Evolutionary conservation across 345 rosid species (phyloP), one percentile per base, ranked within the genome.

Genomic region (Anastatica hierochuntica): DNA sequence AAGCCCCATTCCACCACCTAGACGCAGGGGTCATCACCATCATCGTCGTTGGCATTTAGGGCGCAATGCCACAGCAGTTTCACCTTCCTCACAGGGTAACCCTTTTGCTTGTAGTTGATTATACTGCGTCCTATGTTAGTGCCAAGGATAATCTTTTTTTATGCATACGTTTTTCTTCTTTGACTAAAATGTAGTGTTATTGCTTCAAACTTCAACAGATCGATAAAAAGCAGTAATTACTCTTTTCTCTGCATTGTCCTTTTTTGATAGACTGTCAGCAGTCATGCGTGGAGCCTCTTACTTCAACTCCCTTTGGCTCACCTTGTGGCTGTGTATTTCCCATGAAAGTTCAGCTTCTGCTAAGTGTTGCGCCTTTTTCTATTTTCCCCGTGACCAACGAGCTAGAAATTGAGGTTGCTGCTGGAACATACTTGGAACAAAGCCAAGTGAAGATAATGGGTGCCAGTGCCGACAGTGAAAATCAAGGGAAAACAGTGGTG

Each of bases 381-480:
- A 74, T 94, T 69, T 94, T 94, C 63, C 97, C 97, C 20, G 83
- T 84, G 18, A 80, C 82, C 81, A 76, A 68, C 67, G 84, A 85
- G 77, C 81, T 94, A 53, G 99, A 88, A 78, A 80, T 83, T 76
- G 99, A 88, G 79, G 64, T 94, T 71, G 97, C 99, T 17, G 76
- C 84, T 30, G 95, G 99, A 60, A 80, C 88, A 24, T 88, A 85
- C 71, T 72, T 94, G 77, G 81, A 88, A 47, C 97, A 88, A 68
- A 88, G 99, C 71, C 99, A 94, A 74, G 99, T 94, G 38, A 83
- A 77, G 68, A 88, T 94, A 69, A 94, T 94, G 97, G 99, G 97
- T 62, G 99, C 94, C 6, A 85, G 76, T 68, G 94, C 95, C 52
- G 97, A 83, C 77, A 82, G 69, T 76, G 84, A 79, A 74, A 79